Percentiles rank a stretch among this genome's conserved stretches.
Conservation (phyloP, 164 flowering plant genomes). For the Umbellularia californica region DNA sequence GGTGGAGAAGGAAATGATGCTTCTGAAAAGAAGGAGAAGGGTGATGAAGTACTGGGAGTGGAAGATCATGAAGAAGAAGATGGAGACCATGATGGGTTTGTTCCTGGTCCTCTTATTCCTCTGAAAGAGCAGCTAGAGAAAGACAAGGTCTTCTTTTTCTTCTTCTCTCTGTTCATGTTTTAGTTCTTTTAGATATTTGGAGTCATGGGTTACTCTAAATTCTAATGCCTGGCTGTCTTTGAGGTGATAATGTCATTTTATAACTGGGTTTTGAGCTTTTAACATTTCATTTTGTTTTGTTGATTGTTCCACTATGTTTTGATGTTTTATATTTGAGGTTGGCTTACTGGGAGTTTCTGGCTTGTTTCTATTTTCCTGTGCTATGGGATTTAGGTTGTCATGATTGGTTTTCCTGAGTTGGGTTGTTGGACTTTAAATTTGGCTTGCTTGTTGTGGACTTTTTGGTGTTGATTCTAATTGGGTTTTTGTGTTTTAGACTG, state of each 20-base stretch:
- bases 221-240: not conserved
- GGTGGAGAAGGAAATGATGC: conserved; percentile 4
- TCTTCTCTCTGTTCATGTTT: not conserved
- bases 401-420: not conserved
- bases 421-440: too few species aligned
- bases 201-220: not conserved
- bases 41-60: conserved; percentile 21
- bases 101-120: conserved; percentile 49
- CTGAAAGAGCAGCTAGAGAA: conserved; percentile 57
- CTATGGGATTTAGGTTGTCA: not conserved
- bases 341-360: not conserved
- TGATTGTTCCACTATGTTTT: not conserved
- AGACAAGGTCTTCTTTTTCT: conserved; percentile 25
- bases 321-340: not conserved
- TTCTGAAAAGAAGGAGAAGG: conserved; percentile 15
- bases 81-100: conserved; percentile 27
- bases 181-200: not conserved
- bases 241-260: not conserved
- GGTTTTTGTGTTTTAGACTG: too few species aligned
- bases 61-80: conserved; percentile 27
- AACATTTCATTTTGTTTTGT: not conserved
- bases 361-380: not conserved
- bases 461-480: not conserved
- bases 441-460: not conserved
- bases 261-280: not conserved